A percentile compares a stretch with the other conserved stretches of the same genome.
Evolutionary conservation across 2,329 filamentous ascomycete species (phyloP).

Genomic region (Neofusicoccum kwambonambiense): DNA sequence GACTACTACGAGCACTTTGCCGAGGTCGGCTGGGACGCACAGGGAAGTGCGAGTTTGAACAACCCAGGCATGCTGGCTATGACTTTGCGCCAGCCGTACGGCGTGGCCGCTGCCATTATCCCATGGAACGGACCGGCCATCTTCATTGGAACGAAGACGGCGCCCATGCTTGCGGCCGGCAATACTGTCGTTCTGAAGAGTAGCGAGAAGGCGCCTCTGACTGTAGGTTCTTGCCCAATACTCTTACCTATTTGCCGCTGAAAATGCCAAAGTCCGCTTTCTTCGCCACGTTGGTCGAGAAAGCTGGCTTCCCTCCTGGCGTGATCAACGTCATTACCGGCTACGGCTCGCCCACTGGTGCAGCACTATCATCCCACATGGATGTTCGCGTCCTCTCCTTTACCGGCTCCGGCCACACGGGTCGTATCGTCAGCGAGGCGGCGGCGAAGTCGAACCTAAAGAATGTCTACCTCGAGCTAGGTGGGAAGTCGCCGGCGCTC

Average conservation of each 20-base stretch:
- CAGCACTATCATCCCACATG: constrained; percentile 65
- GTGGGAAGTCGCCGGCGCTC: constrained; percentile 58
- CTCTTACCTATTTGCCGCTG: background rate
- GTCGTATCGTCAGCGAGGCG: constrained; percentile 72
- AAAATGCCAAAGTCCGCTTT: constrained; percentile 39
- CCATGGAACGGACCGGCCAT: constrained; percentile 44
- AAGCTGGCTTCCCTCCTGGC: constrained; percentile 75
- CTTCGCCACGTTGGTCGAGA: constrained; percentile 64
- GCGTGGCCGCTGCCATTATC: constrained; percentile 44
- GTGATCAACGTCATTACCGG: too few relatives aligned
- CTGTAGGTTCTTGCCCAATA: constrained; percentile 30
- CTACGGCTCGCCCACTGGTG: constrained; percentile 65
- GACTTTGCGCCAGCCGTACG: constrained; percentile 42
- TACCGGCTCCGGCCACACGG: constrained; percentile 72
- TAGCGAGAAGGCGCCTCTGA: constrained; percentile 59
- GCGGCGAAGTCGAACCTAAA: constrained; percentile 61
- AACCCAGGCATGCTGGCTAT: constrained; percentile 45
- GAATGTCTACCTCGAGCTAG: constrained; percentile 62
- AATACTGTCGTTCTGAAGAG: constrained; percentile 60
- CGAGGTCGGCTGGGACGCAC: constrained; percentile 34
- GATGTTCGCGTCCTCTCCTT: constrained; percentile 76
- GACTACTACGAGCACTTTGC: constrained; percentile 38
- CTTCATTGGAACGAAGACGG: constrained; percentile 37
- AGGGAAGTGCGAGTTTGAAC: constrained; percentile 26
- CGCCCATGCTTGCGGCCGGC: constrained; percentile 49